Evolutionary conservation across 352 stramenopile genomes (phyloP), one percentile per base, ranked within the genome.

Genomic region (Phytophthora sp.): DNA sequence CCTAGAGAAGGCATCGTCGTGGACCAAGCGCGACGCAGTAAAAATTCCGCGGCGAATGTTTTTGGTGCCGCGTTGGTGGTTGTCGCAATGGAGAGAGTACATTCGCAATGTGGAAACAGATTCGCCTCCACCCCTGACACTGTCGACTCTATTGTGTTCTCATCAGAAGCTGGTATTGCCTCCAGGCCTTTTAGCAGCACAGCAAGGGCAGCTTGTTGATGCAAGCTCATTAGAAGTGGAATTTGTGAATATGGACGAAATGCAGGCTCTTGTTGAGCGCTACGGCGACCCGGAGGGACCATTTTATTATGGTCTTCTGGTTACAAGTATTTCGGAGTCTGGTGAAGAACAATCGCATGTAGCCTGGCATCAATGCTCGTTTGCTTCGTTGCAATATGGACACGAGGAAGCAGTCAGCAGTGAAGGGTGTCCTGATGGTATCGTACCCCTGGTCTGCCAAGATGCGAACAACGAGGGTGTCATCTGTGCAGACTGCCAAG

Each of bases 81-180:
- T 92, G 35, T 20, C 57, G 23, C 58, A 76, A 15, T 95, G 86
- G 86, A 77, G 83, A 30, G 65, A 77, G 26, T 91, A 92, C 44
- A 91, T 95, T 63, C 81, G 80, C 15, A 75, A 92, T 45, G 71
- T 93, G n/a, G 69, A 89, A 17, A 48, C 76, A 37, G 44, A 70
- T 10, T 43, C 37, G 6, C 84, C 84, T 8, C 39, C 67, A 0
- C 38, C 58, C 17, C 55, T 92, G 11, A 67, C 57, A 0, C 64
- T 60, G 8, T 71, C 69, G 4, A 45, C 60, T 6, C 55, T 91
- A 4, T 53, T 77, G 24, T 95, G 86, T 38, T 30, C 57, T 10
- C 84, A 95, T 24, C 64, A 72, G 11, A 86, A 80, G 54, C 58
- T 93, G 15, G 39, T 91, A 21, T 38, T 91, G 0, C 78, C 84